Evolutionary conservation across 192 early-diverging fungal species (phyloP).

Genomic region (Phlyctochytrium planicorne): DNA sequence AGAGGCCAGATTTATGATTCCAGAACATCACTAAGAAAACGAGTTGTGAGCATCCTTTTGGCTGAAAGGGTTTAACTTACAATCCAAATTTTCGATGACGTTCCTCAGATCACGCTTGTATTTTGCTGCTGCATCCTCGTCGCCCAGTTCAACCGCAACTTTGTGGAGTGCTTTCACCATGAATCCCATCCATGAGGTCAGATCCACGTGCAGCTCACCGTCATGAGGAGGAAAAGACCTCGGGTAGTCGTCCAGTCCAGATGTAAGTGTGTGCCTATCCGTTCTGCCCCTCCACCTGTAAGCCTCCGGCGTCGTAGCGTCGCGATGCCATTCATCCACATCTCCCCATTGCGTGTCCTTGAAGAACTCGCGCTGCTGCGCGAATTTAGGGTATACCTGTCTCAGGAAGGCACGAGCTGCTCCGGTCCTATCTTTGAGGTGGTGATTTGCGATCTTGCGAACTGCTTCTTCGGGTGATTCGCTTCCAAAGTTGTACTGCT

Average conservation of each 20-base stretch:
- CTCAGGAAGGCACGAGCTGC: constrained; percentile 26
- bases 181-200: constrained; percentile 76
- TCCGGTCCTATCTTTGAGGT: constrained; percentile 6
- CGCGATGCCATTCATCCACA: constrained; percentile 46
- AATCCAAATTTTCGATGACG: constrained; percentile 56
- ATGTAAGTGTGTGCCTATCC: constrained; percentile 79
- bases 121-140: too few species aligned
- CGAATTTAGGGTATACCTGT: constrained; percentile 63
- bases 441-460: too few species aligned
- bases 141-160: constrained; percentile 58
- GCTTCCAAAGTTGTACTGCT: too few species aligned
- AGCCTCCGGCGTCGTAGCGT: constrained; percentile 52
- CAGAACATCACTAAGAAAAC: background rate
- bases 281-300: constrained; percentile 92
- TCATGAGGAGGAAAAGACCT: constrained; percentile 68
- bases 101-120: constrained; percentile 69
- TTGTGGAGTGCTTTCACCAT: constrained; percentile 49
- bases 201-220: constrained; percentile 77
- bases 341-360: constrained; percentile 74
- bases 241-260: constrained; percentile 92
- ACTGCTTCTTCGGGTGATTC: too few species aligned
- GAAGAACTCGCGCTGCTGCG: constrained; percentile 77
- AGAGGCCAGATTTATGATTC: background rate
- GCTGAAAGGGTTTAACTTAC: too few species aligned
- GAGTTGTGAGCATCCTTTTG: too few species aligned